Evolutionary conservation across 805 yeast genomes (phyloP), one percentile per base, ranked within the genome.

Genomic region (Candida piceae): DNA sequence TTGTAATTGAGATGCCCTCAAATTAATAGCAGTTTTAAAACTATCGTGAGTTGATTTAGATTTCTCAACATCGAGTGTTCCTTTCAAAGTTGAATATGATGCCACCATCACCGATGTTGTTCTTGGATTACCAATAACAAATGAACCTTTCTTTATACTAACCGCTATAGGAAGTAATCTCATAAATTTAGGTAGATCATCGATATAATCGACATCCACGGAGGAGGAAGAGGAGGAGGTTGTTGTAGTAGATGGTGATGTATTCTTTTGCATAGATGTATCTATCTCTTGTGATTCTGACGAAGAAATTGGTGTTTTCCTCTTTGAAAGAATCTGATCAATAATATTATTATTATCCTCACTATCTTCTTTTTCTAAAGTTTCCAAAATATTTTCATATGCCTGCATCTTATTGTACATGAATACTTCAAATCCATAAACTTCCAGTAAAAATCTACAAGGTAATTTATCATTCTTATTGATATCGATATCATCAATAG

Each of bases 341-440:
- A n/a, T n/a, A n/a, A n/a, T n/a, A n/a, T n/a, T n/a, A n/a, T n/a
- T n/a, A n/a, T n/a, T n/a, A n/a, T n/a, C n/a, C n/a, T n/a, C n/a
- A n/a, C n/a, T n/a, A 15, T 40, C 42, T 11, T 42, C 25, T 17
- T 39, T 41, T 16, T 38, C 27, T 29, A 45, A 29, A 13, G 32
- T 38, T 16, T 71, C 69, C 47, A 78, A 48, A 12, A 84, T 72
- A 35, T 68, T 69, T 29, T 85, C 89, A 59, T 84, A 93, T 0
- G 95, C 89, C 9, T 64, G 65, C 1, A 85, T 74, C 52, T 93
- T 72, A 58, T 93, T 93, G 59, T 84, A 90, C 39, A 83, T 63
- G 55, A 88, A 93, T 31, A 84, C 60, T 57, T 93, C 98, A 3
- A 85, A 52, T 1, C 98, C 98, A 35, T 79, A 82, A 8, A 83